A percentile compares a stretch with the other conserved stretches of the same genome.
Evolutionary conservation across 768 basidiomycete genomes (phyloP).

Genomic region (Amanita muscaria): DNA sequence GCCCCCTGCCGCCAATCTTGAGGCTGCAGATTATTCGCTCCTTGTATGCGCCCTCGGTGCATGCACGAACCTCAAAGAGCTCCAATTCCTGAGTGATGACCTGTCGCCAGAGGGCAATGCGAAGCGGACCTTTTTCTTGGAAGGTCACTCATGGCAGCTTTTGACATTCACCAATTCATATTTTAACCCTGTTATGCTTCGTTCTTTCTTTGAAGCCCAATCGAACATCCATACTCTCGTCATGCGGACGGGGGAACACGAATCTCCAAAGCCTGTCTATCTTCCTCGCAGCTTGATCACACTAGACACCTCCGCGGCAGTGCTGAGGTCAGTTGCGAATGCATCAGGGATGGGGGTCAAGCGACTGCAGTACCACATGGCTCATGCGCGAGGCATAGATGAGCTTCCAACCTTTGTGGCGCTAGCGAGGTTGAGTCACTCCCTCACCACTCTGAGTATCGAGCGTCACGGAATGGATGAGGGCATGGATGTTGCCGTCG

Average conservation of each 20-base stretch:
- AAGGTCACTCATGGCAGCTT: conserved; percentile 16
- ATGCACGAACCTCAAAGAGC: conserved; percentile 13
- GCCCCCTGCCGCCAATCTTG: conserved; percentile 14
- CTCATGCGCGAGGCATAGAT: conserved; percentile 12
- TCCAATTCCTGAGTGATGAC: conserved; percentile 11
- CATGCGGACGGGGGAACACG: not conserved
- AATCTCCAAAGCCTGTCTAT: conserved; percentile 9
- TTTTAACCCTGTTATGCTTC: conserved; percentile 12
- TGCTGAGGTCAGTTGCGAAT: conserved; percentile 12
- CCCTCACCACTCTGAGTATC: conserved; percentile 16
- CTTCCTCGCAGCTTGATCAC: conserved; percentile 11
- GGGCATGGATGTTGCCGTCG: conserved; percentile 15
- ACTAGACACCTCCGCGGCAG: conserved; percentile 12
- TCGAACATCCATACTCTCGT: conserved; percentile 9
- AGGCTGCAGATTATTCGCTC: conserved; percentile 14
- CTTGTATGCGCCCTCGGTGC: conserved; percentile 12
- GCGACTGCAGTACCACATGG: conserved; percentile 14
- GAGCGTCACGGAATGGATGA: conserved; percentile 8
- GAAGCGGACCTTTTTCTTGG: conserved; percentile 14
- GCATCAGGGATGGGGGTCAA: conserved; percentile 12
- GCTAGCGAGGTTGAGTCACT: conserved; percentile 10
- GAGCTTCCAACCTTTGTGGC: conserved; percentile 17
- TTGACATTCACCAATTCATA: conserved; percentile 18
- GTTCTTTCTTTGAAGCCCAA: conserved; percentile 13
- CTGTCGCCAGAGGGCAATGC: conserved; percentile 10